Conservation (phyloP, 2,329 filamentous ascomycete genomes). For the Fusarium sp. region DNA sequence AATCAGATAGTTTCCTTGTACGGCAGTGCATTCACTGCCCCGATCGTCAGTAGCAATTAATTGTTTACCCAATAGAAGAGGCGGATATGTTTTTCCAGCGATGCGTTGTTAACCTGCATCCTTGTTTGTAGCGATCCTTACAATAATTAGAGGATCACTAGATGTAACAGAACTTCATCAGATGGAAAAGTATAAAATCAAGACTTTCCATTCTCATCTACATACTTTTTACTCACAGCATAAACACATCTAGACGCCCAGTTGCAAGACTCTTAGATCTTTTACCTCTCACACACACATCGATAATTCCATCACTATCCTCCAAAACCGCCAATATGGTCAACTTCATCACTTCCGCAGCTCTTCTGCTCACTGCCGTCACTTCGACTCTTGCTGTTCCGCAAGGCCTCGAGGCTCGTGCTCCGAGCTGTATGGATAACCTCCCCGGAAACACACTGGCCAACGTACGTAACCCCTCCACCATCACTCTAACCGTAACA, state of each 20-base stretch:
- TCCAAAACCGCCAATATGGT: slow-evolving; percentile 16
- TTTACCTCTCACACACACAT: neutral
- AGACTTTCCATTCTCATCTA: neutral
- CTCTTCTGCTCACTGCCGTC: neutral
- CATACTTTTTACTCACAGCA: neutral
- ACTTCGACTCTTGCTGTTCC: slow-evolving; percentile 12
- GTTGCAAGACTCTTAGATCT: neutral
- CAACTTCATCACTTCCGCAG: slow-evolving; percentile 8
- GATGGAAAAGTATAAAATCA: slow-evolving; percentile 6
- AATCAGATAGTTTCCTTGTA: neutral
- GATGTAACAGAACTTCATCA: neutral
- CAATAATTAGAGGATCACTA: neutral
- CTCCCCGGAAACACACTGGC: neutral
- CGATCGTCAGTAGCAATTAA: neutral
- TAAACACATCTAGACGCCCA: neutral
- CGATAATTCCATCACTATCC: neutral
- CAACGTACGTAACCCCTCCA: neutral
- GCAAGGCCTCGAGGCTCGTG: neutral
- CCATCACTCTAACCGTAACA: neutral
- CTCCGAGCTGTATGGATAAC: slow-evolving; percentile 13
- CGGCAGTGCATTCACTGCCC: neutral
- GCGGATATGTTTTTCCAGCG: neutral
- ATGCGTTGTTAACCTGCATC: neutral
- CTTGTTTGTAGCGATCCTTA: neutral
- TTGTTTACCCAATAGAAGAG: neutral